Evolutionary conservation across 2,329 filamentous ascomycete genomes (phyloP).

Genomic region (Hymenoscyphus infarciens): DNA sequence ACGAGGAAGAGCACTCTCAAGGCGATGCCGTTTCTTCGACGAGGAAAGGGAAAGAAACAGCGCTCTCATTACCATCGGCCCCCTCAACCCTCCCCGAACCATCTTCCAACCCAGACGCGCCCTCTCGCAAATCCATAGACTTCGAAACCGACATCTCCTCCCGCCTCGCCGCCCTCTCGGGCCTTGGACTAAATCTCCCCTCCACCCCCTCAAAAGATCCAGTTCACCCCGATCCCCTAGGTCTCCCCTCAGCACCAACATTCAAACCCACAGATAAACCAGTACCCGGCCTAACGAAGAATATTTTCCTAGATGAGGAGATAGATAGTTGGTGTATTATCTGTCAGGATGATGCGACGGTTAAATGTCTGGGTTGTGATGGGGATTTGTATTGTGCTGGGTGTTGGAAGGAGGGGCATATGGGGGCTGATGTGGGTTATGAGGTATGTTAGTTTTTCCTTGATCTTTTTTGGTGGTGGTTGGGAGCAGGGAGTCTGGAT

Average conservation of each 20-base stretch:
- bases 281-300: slow-evolving; percentile 19
- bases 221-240: slow-evolving; percentile 13
- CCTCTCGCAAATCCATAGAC: slow-evolving; percentile 25
- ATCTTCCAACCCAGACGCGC: slow-evolving; percentile 22
- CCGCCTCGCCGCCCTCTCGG: slow-evolving; percentile 31
- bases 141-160: slow-evolving; percentile 32
- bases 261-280: slow-evolving; percentile 27
- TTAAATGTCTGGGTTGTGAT: slow-evolving; percentile 70
- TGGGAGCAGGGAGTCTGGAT: too few species aligned
- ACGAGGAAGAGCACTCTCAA: neutral
- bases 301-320: slow-evolving; percentile 63
- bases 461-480: too few species aligned
- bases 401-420: slow-evolving; percentile 81
- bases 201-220: neutral
- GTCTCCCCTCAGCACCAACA: slow-evolving; percentile 33
- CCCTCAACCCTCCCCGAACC: slow-evolving; percentile 16
- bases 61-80: slow-evolving; percentile 26
- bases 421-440: slow-evolving; percentile 58
- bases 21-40: neutral
- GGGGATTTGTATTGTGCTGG: slow-evolving; percentile 68
- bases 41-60: neutral
- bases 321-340: slow-evolving; percentile 77
- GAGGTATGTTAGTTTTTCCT: too few species aligned
- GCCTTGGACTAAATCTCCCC: slow-evolving; percentile 10
- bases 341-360: slow-evolving; percentile 72